These are phyloP conservation scores for Casuarina equisetifolia DNA, from an alignment of 306 rosid genomes.

Conservation along the genomic window DNA sequence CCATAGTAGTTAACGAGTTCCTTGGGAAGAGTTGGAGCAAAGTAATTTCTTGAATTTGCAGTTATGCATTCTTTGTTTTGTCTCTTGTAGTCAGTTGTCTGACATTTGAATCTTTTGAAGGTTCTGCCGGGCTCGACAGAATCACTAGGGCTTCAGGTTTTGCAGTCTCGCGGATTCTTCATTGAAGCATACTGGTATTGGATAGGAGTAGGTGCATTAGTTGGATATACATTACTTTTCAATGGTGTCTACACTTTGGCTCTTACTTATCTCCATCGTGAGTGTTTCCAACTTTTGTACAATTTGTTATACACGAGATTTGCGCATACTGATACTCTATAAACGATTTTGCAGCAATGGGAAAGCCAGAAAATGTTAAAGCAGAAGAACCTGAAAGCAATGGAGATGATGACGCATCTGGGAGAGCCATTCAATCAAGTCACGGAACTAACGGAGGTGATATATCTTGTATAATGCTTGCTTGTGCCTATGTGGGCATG, in stretches of 20 bases:
- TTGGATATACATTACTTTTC: conserved; percentile 39
- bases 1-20: conserved; percentile 53
- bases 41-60: conserved; percentile 35
- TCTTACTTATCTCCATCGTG: conserved; percentile 48
- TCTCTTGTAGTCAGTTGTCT: not conserved
- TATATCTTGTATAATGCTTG: not conserved
- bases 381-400: conserved; percentile 28
- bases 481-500: not conserved
- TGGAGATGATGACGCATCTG: conserved; percentile 10
- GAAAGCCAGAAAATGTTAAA: conserved; percentile 32
- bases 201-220: conserved; percentile 51
- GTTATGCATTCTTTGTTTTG: conserved; percentile 7
- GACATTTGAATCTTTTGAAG: conserved; percentile 24
- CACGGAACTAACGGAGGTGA: conserved; percentile 26
- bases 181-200: conserved; percentile 55
- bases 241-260: conserved; percentile 36
- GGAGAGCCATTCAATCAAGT: conserved; percentile 22
- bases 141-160: conserved; percentile 45
- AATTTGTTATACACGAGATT: not conserved
- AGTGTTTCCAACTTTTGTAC: conserved; percentile 28
- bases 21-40: conserved; percentile 56
- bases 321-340: not conserved
- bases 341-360: conserved; percentile 33
- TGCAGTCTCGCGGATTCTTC: conserved; percentile 49
- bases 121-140: conserved; percentile 22